These are phyloP conservation scores for Diatrype stigma DNA, from an alignment of 2,329 filamentous ascomycete genomes.

Conservation along the genomic window DNA sequence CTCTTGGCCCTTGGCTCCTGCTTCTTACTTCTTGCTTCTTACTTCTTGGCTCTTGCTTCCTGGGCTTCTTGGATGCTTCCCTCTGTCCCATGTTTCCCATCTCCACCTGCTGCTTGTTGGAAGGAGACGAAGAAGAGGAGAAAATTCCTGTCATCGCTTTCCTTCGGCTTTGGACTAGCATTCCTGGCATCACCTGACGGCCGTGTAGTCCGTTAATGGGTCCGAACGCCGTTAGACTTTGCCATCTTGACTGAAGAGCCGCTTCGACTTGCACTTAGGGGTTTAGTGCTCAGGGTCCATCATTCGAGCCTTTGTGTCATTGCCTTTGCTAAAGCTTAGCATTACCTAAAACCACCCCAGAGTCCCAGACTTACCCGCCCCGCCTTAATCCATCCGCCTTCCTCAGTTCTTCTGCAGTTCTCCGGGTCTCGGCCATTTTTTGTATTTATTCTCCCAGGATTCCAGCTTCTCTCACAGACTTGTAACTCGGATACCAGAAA, in stretches of 20 bases:
- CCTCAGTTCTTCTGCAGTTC: not conserved
- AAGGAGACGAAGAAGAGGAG: not conserved
- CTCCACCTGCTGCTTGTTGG: not conserved
- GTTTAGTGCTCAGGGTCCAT: constrained; percentile 37
- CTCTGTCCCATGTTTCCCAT: not conserved
- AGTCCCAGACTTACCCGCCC: constrained; percentile 8
- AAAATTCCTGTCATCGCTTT: not conserved
- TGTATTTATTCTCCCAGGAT: not conserved
- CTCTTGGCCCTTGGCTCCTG: too few relatives aligned
- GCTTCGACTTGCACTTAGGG: constrained; percentile 55
- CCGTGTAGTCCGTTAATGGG: not conserved
- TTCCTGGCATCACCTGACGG: not conserved
- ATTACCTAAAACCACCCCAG: constrained; percentile 28
- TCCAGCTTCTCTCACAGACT: not conserved
- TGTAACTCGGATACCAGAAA: not conserved
- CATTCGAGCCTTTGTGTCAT: not conserved
- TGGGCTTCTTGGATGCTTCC: too few relatives aligned
- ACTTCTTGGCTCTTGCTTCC: too few relatives aligned
- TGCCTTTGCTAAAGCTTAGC: constrained; percentile 7
- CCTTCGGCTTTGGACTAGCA: not conserved
- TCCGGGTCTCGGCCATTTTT: not conserved
- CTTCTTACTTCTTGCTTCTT: too few relatives aligned
- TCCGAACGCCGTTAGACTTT: not conserved
- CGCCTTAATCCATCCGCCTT: not conserved
- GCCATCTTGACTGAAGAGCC: constrained; percentile 27